Conservation (phyloP, 306 rosid genomes). For the Begonia fuchsioides region DNA sequence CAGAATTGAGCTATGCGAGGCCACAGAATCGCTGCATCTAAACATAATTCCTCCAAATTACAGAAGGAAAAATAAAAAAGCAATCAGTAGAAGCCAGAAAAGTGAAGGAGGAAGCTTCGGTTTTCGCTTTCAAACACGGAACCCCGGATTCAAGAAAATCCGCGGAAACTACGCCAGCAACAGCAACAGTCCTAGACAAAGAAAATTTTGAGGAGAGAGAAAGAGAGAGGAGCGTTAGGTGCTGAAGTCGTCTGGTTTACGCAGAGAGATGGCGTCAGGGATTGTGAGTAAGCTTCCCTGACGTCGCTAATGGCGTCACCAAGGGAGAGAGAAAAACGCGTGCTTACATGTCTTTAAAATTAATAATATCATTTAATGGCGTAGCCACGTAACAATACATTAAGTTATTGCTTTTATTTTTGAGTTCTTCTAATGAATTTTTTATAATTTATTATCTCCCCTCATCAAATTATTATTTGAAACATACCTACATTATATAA, state of each 20-base stretch:
- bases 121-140: constrained; percentile 24
- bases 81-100: background rate
- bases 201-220: constrained; percentile 13
- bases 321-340: too few species aligned
- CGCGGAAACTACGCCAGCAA: too few species aligned
- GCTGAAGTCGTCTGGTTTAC: constrained; percentile 35
- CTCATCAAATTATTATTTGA: too few species aligned
- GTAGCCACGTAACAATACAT: too few species aligned
- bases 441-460: too few species aligned
- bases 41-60: background rate
- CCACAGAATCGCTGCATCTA: constrained; percentile 5
- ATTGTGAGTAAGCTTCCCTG: constrained; percentile 30
- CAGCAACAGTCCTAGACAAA: background rate
- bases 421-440: too few species aligned
- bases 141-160: background rate
- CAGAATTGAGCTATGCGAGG: constrained; percentile 8
- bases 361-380: too few species aligned
- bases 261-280: constrained; percentile 37
- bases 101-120: constrained; percentile 18
- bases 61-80: background rate
- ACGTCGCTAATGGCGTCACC: constrained; percentile 30
- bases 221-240: too few species aligned
- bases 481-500: too few species aligned
- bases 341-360: too few species aligned
- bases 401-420: too few species aligned